Conservation (phyloP, 2,329 filamentous ascomycete species). For the Nigrograna mackinnonii region DNA sequence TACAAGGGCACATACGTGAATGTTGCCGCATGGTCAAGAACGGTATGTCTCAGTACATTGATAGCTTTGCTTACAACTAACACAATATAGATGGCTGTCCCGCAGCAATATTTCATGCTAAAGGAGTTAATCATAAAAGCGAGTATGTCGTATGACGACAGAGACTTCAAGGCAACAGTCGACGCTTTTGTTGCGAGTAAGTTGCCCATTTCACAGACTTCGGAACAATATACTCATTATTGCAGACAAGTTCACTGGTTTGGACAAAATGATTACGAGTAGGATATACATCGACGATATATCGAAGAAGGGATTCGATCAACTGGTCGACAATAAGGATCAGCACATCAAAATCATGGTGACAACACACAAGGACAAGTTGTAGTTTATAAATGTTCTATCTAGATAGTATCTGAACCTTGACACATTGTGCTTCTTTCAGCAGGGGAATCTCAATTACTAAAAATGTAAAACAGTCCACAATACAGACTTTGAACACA, state of each 20-base stretch:
- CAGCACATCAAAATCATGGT: conserved; percentile 42
- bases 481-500: too few species aligned
- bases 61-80: neutral
- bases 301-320: conserved; percentile 32
- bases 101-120: conserved; percentile 23
- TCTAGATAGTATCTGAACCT: too few species aligned
- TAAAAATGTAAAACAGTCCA: too few species aligned
- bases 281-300: conserved; percentile 37
- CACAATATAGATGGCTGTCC: conserved; percentile 27
- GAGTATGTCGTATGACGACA: conserved; percentile 33
- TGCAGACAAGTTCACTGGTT: conserved; percentile 33
- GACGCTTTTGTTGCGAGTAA: conserved; percentile 35
- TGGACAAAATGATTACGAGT: conserved; percentile 36
- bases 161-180: conserved; percentile 35
- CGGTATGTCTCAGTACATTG: conserved; percentile 19
- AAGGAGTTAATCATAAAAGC: conserved; percentile 34
- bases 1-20: conserved; percentile 35
- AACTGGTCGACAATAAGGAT: conserved; percentile 34
- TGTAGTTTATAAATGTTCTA: too few species aligned
- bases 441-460: too few species aligned
- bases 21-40: conserved; percentile 35
- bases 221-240: neutral
- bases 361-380: conserved; percentile 23
- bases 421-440: too few species aligned
- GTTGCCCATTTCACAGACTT: conserved; percentile 1